Conservation (phyloP, 1,139 yeast genomes). For the Kluyveromyces sp. region DNA sequence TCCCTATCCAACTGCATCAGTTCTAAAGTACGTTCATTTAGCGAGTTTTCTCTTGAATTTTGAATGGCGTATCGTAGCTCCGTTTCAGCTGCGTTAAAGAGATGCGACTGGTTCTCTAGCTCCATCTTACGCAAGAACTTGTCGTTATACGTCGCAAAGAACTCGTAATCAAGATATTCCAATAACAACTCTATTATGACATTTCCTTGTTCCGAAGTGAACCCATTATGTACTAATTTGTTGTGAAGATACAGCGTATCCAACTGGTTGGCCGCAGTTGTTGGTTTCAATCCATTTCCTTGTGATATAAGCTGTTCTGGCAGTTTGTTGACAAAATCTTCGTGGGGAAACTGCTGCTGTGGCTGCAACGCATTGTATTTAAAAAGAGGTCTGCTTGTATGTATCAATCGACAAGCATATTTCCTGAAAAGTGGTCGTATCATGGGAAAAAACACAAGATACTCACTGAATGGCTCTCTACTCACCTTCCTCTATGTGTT, state of each 20-base stretch:
- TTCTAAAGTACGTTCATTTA: slow-evolving; percentile 61
- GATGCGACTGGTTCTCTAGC: slow-evolving; percentile 75
- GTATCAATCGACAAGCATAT: neutral
- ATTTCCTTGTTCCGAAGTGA: slow-evolving; percentile 47
- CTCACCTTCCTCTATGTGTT: no score
- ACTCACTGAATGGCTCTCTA: no score
- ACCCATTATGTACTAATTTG: slow-evolving; percentile 33
- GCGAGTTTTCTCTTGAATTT: slow-evolving; percentile 61
- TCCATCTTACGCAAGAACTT: slow-evolving; percentile 61
- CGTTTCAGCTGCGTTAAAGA: slow-evolving; percentile 89
- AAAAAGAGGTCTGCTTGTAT: neutral
- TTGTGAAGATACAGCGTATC: slow-evolving; percentile 28
- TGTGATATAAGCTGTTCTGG: slow-evolving; percentile 26
- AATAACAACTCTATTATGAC: slow-evolving; percentile 44
- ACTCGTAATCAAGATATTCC: slow-evolving; percentile 44
- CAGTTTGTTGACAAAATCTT: slow-evolving; percentile 19
- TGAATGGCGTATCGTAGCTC: slow-evolving; percentile 78
- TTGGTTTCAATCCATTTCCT: slow-evolving; percentile 23
- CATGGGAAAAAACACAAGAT: neutral
- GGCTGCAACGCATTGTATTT: neutral
- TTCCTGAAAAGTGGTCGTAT: neutral
- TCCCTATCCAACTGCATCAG: slow-evolving; percentile 61
- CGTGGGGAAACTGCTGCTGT: neutral
- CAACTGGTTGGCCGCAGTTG: slow-evolving; percentile 26
- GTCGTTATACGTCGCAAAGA: slow-evolving; percentile 46